Evolutionary conservation across 2,329 filamentous ascomycete genomes (phyloP).

Genomic region (Remersonia thermophila): DNA sequence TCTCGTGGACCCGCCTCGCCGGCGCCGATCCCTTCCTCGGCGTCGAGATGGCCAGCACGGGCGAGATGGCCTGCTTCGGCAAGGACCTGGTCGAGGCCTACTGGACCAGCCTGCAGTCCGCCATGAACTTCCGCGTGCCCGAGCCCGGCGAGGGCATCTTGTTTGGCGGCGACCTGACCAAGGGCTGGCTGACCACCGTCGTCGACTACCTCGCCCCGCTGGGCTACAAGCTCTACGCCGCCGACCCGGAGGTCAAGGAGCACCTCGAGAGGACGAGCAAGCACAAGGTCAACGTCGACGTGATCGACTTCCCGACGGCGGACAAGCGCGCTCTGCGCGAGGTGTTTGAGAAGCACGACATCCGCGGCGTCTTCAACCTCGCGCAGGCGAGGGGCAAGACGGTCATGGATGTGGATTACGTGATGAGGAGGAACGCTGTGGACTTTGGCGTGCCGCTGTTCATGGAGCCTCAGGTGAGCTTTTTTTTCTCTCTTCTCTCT

Average conservation of each 20-base stretch:
- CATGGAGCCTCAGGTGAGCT: slow-evolving; percentile 85
- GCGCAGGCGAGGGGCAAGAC: slow-evolving; percentile 74
- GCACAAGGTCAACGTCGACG: slow-evolving; percentile 59
- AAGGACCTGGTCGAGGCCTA: slow-evolving; percentile 94
- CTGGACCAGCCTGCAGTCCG: slow-evolving; percentile 91
- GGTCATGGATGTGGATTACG: slow-evolving; percentile 84
- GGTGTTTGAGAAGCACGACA: slow-evolving; percentile 94
- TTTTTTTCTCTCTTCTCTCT: slow-evolving; percentile 20
- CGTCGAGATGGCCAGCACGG: slow-evolving; percentile 93
- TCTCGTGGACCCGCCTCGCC: slow-evolving; percentile 95
- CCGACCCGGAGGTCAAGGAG: slow-evolving; percentile 66
- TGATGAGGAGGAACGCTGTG: slow-evolving; percentile 95
- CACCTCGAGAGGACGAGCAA: slow-evolving; percentile 65
- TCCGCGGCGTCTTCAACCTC: slow-evolving; percentile 91
- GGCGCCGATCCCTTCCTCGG: slow-evolving; percentile 95
- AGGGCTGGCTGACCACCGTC: slow-evolving; percentile 61
- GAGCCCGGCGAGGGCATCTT: slow-evolving; percentile 91
- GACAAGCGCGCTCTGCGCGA: slow-evolving; percentile 92
- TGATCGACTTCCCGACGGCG: slow-evolving; percentile 92
- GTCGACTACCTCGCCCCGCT: slow-evolving; percentile 80
- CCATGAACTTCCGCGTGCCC: slow-evolving; percentile 98
- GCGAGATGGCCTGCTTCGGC: slow-evolving; percentile 98
- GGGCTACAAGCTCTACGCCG: slow-evolving; percentile 89
- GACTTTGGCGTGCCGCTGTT: slow-evolving; percentile 97
- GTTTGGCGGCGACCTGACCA: slow-evolving; percentile 72